These are phyloP conservation scores for Phytophthora syringae DNA, from an alignment of 352 stramenopile species.

Conservation along the genomic window DNA sequence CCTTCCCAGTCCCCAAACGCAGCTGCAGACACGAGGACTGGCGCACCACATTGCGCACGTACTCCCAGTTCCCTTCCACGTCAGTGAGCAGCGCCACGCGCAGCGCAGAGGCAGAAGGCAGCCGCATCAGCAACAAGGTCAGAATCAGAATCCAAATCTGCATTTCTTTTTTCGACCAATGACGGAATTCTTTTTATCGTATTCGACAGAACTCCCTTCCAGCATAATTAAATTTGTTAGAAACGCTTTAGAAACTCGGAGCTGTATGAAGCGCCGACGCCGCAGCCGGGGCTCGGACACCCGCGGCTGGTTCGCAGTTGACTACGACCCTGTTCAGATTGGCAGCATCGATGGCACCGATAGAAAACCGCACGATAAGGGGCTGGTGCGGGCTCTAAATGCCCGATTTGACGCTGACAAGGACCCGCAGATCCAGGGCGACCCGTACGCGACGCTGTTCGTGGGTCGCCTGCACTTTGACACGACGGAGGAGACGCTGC, in stretches of 20 bases:
- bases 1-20: slow-evolving; percentile 14
- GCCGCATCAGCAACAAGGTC: slow-evolving; percentile 11
- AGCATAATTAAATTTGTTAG: too few relatives aligned
- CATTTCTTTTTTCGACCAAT: slow-evolving; percentile 12
- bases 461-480: slow-evolving; percentile 65
- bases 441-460: slow-evolving; percentile 77
- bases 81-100: slow-evolving; percentile 81
- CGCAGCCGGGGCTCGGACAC: slow-evolving; percentile 10
- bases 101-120: slow-evolving; percentile 24
- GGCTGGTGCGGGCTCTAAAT: slow-evolving; percentile 54
- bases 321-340: slow-evolving; percentile 72
- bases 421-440: slow-evolving; percentile 68
- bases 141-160: background rate
- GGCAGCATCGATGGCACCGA: slow-evolving; percentile 80
- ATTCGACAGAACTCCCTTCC: background rate
- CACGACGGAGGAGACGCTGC: slow-evolving; percentile 63
- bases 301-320: slow-evolving; percentile 62
- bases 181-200: slow-evolving; percentile 12
- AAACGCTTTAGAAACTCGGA: too few relatives aligned
- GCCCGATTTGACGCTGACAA: slow-evolving; percentile 57
- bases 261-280: slow-evolving; percentile 12
- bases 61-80: slow-evolving; percentile 83
- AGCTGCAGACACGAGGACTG: slow-evolving; percentile 71
- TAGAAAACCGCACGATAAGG: slow-evolving; percentile 67
- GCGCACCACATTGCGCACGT: slow-evolving; percentile 69